Evolutionary conservation across 257 asterid species (phyloP).

Genomic region (Fraxinus anomala): DNA sequence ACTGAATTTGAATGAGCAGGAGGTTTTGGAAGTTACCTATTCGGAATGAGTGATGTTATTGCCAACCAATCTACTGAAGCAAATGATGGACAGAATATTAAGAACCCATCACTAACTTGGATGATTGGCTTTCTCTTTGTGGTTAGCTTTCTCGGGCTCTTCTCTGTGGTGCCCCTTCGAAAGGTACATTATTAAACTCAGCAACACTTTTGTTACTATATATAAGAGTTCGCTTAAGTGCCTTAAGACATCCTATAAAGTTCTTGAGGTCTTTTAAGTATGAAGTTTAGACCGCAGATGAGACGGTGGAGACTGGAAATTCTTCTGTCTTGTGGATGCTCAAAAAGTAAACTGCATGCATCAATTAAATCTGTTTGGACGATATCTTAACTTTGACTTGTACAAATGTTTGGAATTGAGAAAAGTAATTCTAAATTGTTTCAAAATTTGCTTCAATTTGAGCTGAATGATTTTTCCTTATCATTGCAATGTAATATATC

Average conservation of each 20-base stretch:
- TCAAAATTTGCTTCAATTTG: not conserved
- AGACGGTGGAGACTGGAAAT: too few species aligned
- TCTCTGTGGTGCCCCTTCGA: slow-evolving; percentile 85
- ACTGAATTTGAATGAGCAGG: slow-evolving; percentile 49
- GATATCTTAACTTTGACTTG: not conserved
- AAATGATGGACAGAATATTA: slow-evolving; percentile 41
- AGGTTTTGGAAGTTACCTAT: slow-evolving; percentile 91
- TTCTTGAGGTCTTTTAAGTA: not conserved
- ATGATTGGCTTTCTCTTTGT: slow-evolving; percentile 88
- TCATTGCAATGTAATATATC: not conserved
- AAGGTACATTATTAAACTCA: slow-evolving; percentile 51
- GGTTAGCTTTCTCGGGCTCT: slow-evolving; percentile 92
- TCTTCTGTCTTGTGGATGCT: too few species aligned
- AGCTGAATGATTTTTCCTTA: not conserved
- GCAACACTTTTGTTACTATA: not conserved
- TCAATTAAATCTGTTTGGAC: not conserved
- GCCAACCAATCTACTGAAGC: slow-evolving; percentile 70
- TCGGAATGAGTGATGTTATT: slow-evolving; percentile 78
- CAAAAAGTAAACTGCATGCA: too few species aligned
- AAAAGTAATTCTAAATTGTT: not conserved
- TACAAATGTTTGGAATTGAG: not conserved
- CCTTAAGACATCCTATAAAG: not conserved
- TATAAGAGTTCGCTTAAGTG: not conserved
- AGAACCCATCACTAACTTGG: slow-evolving; percentile 80
- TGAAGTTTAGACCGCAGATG: too few species aligned